These are phyloP conservation scores for Hypomyces perniciosus DNA, from an alignment of 2,329 filamentous ascomycete genomes.

Conservation along the genomic window DNA sequence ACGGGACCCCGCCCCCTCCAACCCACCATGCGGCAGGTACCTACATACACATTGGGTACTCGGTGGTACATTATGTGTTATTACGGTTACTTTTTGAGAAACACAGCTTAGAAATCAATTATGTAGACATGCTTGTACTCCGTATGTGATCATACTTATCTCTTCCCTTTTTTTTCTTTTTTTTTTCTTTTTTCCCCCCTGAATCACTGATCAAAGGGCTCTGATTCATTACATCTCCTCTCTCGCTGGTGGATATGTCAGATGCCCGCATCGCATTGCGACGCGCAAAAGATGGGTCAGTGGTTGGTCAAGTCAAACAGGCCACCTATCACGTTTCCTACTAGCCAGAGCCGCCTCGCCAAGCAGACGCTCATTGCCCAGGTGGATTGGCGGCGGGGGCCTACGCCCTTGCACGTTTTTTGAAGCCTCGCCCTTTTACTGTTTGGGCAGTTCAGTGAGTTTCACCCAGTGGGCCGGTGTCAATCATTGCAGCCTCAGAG, in stretches of 20 bases:
- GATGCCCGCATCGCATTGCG: too few relatives aligned
- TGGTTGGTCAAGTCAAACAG: neutral
- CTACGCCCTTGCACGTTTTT: neutral
- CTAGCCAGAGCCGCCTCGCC: neutral
- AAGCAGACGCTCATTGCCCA: neutral
- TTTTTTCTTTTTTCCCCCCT: too few relatives aligned
- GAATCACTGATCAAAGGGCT: too few relatives aligned
- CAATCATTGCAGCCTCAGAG: too few relatives aligned
- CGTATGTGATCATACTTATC: too few relatives aligned
- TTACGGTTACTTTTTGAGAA: neutral
- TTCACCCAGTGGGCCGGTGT: too few relatives aligned
- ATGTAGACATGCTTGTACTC: neutral
- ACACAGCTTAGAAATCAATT: neutral
- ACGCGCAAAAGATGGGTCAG: neutral
- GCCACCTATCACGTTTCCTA: neutral
- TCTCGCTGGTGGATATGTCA: too few relatives aligned
- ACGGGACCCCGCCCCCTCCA: slow-evolving; percentile 2
- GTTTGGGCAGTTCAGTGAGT: neutral
- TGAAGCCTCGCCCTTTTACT: neutral
- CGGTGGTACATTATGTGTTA: neutral
- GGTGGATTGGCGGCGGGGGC: neutral
- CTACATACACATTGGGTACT: too few relatives aligned
- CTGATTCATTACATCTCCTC: too few relatives aligned
- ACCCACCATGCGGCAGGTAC: slow-evolving; percentile 1
- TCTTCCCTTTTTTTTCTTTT: too few relatives aligned